A percentile compares a stretch with the other conserved stretches of the same genome.
Conservation (phyloP, 73 alveolate genomes). For the Halteria grandinella region DNA sequence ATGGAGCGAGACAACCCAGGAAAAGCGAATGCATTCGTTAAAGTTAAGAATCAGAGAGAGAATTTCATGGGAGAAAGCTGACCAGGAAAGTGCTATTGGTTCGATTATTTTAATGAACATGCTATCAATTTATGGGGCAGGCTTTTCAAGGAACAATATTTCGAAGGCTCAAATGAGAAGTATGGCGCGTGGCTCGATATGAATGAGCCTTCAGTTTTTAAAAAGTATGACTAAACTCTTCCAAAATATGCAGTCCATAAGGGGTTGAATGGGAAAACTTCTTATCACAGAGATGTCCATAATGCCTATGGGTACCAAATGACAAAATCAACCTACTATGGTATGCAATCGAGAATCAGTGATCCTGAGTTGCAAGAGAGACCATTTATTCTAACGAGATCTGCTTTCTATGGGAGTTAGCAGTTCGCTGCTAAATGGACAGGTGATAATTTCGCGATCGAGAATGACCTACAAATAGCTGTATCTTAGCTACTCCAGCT, state of each 20-base stretch:
- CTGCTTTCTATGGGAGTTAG: constrained; percentile 85
- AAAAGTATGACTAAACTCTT: constrained; percentile 79
- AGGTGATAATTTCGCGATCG: constrained; percentile 84
- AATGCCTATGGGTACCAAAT: constrained; percentile 83
- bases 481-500: constrained; percentile 77
- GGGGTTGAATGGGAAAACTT: constrained; percentile 47
- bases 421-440: constrained; percentile 92
- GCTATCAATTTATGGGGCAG: constrained; percentile 77
- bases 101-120: constrained; percentile 78
- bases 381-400: constrained; percentile 88
- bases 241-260: constrained; percentile 65
- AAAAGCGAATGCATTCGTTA: no score
- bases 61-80: constrained; percentile 90
- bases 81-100: constrained; percentile 91
- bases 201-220: constrained; percentile 96
- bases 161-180: constrained; percentile 65
- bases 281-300: constrained; percentile 89
- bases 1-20: no score
- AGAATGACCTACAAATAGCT: constrained; percentile 70
- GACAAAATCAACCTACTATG: constrained; percentile 82
- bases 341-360: constrained; percentile 81
- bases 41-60: no score
- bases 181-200: constrained; percentile 89
- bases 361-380: constrained; percentile 68
- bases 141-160: constrained; percentile 66